Evolutionary conservation across 805 yeast genomes (phyloP).

Genomic region (Ogataea saltuana): DNA sequence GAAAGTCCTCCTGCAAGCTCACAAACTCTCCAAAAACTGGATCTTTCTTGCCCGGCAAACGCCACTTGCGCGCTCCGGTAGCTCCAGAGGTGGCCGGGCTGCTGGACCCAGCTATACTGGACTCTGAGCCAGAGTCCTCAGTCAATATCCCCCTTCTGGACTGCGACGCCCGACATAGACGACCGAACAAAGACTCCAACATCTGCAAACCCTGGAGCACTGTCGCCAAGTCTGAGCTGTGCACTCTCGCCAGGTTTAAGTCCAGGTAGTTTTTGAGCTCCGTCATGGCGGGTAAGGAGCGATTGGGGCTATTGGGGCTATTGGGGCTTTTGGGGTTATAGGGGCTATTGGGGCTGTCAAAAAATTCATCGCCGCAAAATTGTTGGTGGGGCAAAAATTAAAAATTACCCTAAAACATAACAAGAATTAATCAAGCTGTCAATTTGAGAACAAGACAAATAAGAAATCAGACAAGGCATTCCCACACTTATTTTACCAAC

Average conservation of each 20-base stretch:
- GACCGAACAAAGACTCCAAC: slow-evolving; percentile 25
- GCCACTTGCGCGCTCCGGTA: slow-evolving; percentile 25
- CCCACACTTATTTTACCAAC: too few species aligned
- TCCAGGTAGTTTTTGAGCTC: slow-evolving; percentile 23
- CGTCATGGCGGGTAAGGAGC: too few species aligned
- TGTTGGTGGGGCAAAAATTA: not conserved
- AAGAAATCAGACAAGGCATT: too few species aligned
- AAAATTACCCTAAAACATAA: not conserved
- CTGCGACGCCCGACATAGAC: slow-evolving; percentile 10
- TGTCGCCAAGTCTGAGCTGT: slow-evolving; percentile 18
- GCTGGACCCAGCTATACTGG: not conserved
- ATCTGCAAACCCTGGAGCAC: slow-evolving; percentile 25
- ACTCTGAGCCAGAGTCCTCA: not conserved
- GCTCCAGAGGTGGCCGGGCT: not conserved
- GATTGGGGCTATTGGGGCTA: too few species aligned
- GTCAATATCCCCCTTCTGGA: not conserved
- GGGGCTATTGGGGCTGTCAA: not conserved
- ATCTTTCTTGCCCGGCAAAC: slow-evolving; percentile 29
- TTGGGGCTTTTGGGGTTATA: too few species aligned
- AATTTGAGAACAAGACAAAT: slow-evolving; percentile 1
- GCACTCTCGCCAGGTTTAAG: slow-evolving; percentile 20
- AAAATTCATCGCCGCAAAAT: not conserved
- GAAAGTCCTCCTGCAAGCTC: slow-evolving; percentile 51
- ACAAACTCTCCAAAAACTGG: slow-evolving; percentile 41
- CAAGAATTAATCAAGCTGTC: not conserved